Evolutionary conservation across 805 yeast species (phyloP).

Genomic region (Nakazawaea sp.): DNA sequence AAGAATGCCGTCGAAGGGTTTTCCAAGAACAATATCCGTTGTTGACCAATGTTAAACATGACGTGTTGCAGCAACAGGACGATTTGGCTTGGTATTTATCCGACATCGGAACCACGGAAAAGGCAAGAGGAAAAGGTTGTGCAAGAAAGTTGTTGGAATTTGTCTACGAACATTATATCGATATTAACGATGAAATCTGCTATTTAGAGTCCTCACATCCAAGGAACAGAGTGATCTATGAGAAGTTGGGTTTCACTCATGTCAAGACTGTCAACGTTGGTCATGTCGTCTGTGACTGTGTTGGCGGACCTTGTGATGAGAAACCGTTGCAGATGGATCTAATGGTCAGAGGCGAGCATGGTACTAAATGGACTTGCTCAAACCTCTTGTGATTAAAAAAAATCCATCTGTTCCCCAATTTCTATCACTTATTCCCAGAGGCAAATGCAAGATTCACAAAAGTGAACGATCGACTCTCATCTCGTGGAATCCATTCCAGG

Average conservation of each 20-base stretch:
- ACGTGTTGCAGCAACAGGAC: constrained; percentile 35
- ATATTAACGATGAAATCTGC: constrained; percentile 28
- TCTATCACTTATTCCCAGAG: too few species aligned
- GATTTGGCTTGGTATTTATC: constrained; percentile 36
- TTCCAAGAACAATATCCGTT: constrained; percentile 45
- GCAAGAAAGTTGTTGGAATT: constrained; percentile 41
- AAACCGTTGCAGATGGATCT: constrained; percentile 23
- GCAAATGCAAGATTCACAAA: too few species aligned
- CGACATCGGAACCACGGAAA: constrained; percentile 34
- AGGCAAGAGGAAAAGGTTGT: constrained; percentile 55
- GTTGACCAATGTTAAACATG: constrained; percentile 38
- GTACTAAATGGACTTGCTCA: constrained; percentile 22
- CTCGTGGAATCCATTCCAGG: too few species aligned
- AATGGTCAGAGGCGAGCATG: constrained; percentile 29
- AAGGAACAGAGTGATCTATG: constrained; percentile 44
- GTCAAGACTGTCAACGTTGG: constrained; percentile 35
- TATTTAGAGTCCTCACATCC: constrained; percentile 45
- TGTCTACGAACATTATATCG: constrained; percentile 41
- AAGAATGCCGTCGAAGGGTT: constrained; percentile 40
- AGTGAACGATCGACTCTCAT: too few species aligned
- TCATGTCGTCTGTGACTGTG: constrained; percentile 22
- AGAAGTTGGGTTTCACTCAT: constrained; percentile 41
- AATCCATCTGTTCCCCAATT: too few species aligned
- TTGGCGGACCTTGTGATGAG: constrained; percentile 22
- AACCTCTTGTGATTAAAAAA: too few species aligned